Percentiles rank a stretch among this genome's conserved stretches.
Conservation (phyloP, 352 stramenopile genomes). For the Pythium apleroticum region DNA sequence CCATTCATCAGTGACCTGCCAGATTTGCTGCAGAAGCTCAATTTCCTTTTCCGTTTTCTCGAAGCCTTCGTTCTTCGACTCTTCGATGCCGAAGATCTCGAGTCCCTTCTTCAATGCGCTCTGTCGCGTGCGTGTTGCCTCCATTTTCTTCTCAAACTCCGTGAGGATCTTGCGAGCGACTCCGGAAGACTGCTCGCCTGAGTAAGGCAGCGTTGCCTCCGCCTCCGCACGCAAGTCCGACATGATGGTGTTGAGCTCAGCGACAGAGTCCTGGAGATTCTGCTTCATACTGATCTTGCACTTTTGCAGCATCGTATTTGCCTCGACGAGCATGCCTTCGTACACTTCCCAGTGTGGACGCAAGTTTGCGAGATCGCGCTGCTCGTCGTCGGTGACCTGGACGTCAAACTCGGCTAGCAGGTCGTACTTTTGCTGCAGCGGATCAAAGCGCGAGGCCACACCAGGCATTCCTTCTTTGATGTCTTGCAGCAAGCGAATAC, state of each 20-base stretch:
- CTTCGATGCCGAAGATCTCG: slow-evolving; percentile 92
- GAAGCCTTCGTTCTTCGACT: slow-evolving; percentile 86
- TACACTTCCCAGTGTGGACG: slow-evolving; percentile 84
- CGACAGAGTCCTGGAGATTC: slow-evolving; percentile 91
- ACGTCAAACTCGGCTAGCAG: slow-evolving; percentile 88
- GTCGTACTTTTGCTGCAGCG: slow-evolving; percentile 86
- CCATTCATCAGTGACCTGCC: slow-evolving; percentile 89
- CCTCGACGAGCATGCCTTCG: slow-evolving; percentile 79
- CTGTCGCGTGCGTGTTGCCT: slow-evolving; percentile 64
- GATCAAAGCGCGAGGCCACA: slow-evolving; percentile 81
- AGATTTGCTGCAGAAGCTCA: slow-evolving; percentile 89
- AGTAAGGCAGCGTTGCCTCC: slow-evolving; percentile 74
- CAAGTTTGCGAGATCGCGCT: slow-evolving; percentile 67
- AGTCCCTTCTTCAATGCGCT: slow-evolving; percentile 86
- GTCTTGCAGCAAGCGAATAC: slow-evolving; percentile 86
- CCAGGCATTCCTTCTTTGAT: slow-evolving; percentile 78
- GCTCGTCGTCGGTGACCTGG: slow-evolving; percentile 86
- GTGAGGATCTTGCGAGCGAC: slow-evolving; percentile 60
- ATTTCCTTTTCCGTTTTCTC: slow-evolving; percentile 87
- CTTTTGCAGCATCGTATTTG: slow-evolving; percentile 90
- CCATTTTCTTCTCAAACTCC: slow-evolving; percentile 91
- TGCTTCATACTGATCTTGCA: slow-evolving; percentile 96
- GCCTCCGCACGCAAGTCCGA: slow-evolving; percentile 75
- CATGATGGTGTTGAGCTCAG: slow-evolving; percentile 85
- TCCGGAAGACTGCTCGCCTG: slow-evolving; percentile 56